Conservation (phyloP, 129 eudicot species). For the Flaveria trinervia region DNA sequence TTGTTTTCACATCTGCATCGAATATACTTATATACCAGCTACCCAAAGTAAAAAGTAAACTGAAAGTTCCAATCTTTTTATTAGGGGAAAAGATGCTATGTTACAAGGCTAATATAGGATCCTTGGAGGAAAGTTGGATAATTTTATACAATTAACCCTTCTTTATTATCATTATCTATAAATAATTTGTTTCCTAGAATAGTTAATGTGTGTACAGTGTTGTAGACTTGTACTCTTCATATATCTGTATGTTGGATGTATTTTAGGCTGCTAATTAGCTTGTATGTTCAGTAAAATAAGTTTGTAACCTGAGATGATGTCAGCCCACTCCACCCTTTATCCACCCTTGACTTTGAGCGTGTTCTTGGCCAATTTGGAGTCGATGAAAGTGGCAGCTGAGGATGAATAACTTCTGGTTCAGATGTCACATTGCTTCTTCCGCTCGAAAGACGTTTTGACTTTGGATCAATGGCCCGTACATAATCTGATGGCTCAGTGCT, state of each 20-base stretch:
- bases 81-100: not conserved
- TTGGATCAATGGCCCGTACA: conserved; percentile 85
- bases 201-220: not conserved
- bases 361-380: conserved; percentile 98
- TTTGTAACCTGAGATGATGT: conserved; percentile 43
- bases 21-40: not conserved
- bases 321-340: conserved; percentile 81
- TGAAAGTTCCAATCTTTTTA: not conserved
- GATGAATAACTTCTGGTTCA: conserved; percentile 92
- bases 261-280: not conserved
- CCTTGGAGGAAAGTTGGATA: not conserved
- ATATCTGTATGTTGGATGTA: not conserved
- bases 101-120: not conserved
- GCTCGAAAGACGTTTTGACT: conserved; percentile 74
- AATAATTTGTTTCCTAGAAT: not conserved
- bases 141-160: not conserved
- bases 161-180: not conserved
- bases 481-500: conserved; percentile 95
- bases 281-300: not conserved
- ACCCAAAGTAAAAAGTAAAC: not conserved
- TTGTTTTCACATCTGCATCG: not conserved
- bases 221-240: not conserved
- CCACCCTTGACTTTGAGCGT: conserved; percentile 79
- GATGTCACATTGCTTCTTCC: conserved; percentile 67
- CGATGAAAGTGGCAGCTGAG: conserved; percentile 66